Base-by-base conservation (phyloP, 768 basidiomycete genomes). In the Scleroderma bovista region DNA sequence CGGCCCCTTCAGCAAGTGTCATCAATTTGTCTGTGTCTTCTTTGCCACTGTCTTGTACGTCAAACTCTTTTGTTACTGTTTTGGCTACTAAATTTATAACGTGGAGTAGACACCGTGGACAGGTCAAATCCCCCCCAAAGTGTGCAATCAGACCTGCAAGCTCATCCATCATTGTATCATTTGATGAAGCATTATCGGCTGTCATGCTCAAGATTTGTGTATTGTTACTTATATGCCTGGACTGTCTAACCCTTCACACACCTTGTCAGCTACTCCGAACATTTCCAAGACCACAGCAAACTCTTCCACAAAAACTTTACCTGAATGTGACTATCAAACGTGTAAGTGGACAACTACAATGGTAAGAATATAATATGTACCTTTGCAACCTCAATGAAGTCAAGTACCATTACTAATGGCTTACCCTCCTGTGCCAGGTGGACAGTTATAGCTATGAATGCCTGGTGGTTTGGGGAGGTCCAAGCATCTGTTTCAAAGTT, bases 371-470 rank as follows among this genome's bases (percentile, higher is more conserved):
- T 33, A 15, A 8, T 15, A 47, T 48, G 23, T 54, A 60, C 54
- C 56, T 52, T 49, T 0, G 66, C 51, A 1, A 75, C 65, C 51
- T 75, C 70, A 10, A 72, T 56, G 2, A 76, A 43, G 40, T 75
- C 71, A 0, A 75, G 57, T 0, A 70, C 33, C 2, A 72, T 56
- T 0, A 46, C 36, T 0, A 70, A 23, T 0, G 64, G 62, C 4
- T 52, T 46, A 0, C 70, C 69, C 0, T 70, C 41, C 5, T 59
- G 22, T 26, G 68, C 62, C 26, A 70, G 55, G 43, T 73, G 70
- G 3, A 70, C 67, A 0, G 60, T 62, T 3, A 67, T 42, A 0
- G 66, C 68, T 2, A 71, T 50, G 36, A 58, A 69, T 0, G 66
- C 67, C 5, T 59, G 42, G 37, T 72, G 64, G 44, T 73, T 72